Base-by-base conservation (phyloP, 1,284 basidiomycete species). In the Vanrija sp. region DNA sequence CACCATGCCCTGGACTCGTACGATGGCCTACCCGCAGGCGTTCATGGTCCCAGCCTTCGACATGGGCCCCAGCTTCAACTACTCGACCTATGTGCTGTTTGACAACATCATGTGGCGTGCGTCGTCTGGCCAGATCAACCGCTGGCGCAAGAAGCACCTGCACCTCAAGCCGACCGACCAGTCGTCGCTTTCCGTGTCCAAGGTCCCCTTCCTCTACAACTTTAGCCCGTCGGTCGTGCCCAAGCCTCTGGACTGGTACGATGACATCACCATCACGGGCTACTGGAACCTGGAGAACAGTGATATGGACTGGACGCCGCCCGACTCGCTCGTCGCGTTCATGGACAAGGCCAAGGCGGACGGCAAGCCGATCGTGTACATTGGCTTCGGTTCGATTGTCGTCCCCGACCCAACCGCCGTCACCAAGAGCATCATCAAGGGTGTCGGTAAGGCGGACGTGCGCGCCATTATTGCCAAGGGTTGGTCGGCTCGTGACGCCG, bases 101-200 rank as follows among this genome's bases (percentile, higher is more conserved):
- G 86, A 85, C 74, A 85, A 86, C 64, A 83, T 89, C 44, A 83
- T 89, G 61, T 89, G 87, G 87, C 77, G 80, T 22, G 86, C 87
- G 3, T 85, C 82, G 0, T 81, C 85, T 4, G 78, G 81, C 1
- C 86, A 88, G 69, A 82, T 89, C 68, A 89, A 89, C 67, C 77
- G 80, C 41, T 89, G 87, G 87, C 77, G 87, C 23, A 80, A 80
- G 59, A 76, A 82, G 23, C 75, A 78, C 18, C 77, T 89, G 18
- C 69, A 76, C 6, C 68, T 89, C 12, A 72, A 68, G 3, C 75
- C 81, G 39, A 89, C 87, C 3, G 49, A 55, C 49, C 53, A 54
- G 41, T 46, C 44, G 31, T 37, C 39, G 38, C 45, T 54, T 15
- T 47, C 45, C 12, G 39, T 54, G 57, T 82, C 83, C 45, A 86